These are phyloP conservation scores for Pseudozyma tsukubaensis DNA, from an alignment of 1,284 basidiomycete genomes.

Conservation along the genomic window DNA sequence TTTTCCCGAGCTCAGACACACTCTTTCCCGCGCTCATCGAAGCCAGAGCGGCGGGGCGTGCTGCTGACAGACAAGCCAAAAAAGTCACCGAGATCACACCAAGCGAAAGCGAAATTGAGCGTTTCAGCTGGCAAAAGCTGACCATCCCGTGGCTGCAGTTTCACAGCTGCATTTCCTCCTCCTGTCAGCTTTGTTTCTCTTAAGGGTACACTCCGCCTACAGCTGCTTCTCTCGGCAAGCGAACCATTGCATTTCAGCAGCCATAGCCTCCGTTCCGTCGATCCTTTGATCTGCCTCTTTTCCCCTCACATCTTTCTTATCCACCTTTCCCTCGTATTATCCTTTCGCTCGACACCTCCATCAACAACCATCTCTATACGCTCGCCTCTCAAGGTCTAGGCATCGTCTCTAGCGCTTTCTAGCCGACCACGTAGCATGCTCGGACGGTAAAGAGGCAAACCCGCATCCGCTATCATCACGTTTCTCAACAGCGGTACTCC, in stretches of 20 bases:
- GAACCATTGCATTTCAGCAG: neutral
- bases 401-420: too few relatives aligned
- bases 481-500: neutral
- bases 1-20: neutral
- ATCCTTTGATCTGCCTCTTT: constrained; percentile 4
- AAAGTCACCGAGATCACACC: constrained; percentile 1
- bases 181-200: too few relatives aligned
- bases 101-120: neutral
- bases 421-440: too few relatives aligned
- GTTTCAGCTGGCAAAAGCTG: neutral
- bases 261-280: constrained; percentile 3
- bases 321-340: neutral
- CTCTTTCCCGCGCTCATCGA: constrained; percentile 1
- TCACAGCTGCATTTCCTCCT: too few relatives aligned
- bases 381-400: too few relatives aligned
- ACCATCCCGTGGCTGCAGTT: neutral
- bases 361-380: neutral
- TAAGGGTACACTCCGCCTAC: too few relatives aligned
- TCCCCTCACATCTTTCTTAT: neutral
- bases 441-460: neutral
- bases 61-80: neutral
- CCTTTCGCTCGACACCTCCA: too few relatives aligned
- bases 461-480: neutral
- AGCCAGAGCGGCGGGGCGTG: neutral
- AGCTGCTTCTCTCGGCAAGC: constrained; percentile 6